These are phyloP conservation scores for Lantana camara DNA, from an alignment of 257 asterid species.

Conservation along the genomic window DNA sequence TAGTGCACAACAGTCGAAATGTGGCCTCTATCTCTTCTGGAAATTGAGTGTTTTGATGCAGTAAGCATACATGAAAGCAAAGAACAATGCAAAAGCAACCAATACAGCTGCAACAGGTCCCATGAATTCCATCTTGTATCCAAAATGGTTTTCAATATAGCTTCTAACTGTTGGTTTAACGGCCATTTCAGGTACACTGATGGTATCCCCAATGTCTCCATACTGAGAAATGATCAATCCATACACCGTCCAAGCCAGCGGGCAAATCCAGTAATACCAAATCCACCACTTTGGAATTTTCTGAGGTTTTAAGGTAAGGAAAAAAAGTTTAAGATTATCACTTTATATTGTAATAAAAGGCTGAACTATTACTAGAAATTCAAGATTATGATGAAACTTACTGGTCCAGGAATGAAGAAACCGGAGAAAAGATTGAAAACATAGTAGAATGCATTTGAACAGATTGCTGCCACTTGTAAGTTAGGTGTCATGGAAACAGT, in stretches of 20 bases:
- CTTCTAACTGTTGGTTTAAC: slow-evolving; percentile 34
- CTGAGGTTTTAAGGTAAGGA: slow-evolving; percentile 35
- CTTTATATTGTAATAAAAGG: background rate
- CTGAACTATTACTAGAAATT: background rate
- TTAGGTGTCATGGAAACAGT: slow-evolving; percentile 60
- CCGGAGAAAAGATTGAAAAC: slow-evolving; percentile 68
- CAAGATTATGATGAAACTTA: slow-evolving; percentile 25
- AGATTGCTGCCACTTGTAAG: slow-evolving; percentile 53
- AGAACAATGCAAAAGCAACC: slow-evolving; percentile 52
- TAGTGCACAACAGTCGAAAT: background rate
- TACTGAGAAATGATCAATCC: slow-evolving; percentile 63
- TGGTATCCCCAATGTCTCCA: slow-evolving; percentile 45
- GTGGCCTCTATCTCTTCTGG: slow-evolving; percentile 48
- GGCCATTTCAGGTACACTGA: slow-evolving; percentile 35
- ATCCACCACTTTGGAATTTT: slow-evolving; percentile 78
- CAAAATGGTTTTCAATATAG: slow-evolving; percentile 44
- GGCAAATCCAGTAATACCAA: slow-evolving; percentile 78
- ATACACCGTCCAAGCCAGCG: slow-evolving; percentile 71
- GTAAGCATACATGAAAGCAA: slow-evolving; percentile 57
- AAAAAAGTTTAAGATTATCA: background rate
- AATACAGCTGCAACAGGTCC: slow-evolving; percentile 52
- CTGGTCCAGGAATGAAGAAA: slow-evolving; percentile 66
- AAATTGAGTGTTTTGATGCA: slow-evolving; percentile 64
- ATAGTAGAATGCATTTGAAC: slow-evolving; percentile 51
- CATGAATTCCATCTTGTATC: slow-evolving; percentile 52